These are phyloP conservation scores for Teratosphaeria pseudoeucalypti DNA, from an alignment of 2,329 filamentous ascomycete genomes.

Conservation along the genomic window DNA sequence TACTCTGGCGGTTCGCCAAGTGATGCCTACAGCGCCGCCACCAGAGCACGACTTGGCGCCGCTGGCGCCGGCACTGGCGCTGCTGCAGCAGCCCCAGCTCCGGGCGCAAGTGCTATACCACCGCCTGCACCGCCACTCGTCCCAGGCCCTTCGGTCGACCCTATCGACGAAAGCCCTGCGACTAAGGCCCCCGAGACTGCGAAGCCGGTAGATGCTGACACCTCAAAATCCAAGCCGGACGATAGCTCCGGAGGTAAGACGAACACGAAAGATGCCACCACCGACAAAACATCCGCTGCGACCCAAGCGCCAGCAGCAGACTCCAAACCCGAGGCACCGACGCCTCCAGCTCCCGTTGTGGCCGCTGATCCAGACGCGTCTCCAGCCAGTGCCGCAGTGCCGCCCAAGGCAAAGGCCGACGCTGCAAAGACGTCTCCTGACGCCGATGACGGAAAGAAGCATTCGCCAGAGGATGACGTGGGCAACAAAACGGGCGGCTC, in stretches of 20 bases:
- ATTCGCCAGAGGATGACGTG: background rate
- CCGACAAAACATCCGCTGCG: background rate
- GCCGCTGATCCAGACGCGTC: background rate
- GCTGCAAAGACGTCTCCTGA: background rate
- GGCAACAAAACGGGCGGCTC: background rate
- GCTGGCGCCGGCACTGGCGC: conserved; percentile 11
- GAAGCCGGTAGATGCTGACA: background rate
- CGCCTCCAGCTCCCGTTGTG: background rate
- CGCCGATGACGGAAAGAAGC: background rate
- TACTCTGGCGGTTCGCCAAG: conserved; percentile 22
- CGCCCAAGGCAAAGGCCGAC: background rate
- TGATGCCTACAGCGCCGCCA: conserved; percentile 15
- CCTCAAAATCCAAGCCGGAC: background rate
- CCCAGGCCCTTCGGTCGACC: conserved; percentile 9
- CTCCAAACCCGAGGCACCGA: background rate
- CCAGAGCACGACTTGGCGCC: conserved; percentile 9
- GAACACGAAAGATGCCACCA: background rate
- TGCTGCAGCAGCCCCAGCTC: conserved; percentile 2
- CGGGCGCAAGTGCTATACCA: conserved; percentile 3
- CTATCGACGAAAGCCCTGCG: conserved; percentile 21
- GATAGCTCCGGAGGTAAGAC: background rate
- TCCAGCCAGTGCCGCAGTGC: background rate
- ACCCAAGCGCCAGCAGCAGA: background rate
- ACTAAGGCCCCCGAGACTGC: conserved; percentile 3
- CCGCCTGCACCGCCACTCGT: conserved; percentile 6